Conservation (phyloP, 164 flowering plant species). For the Buxus sempervirens region DNA sequence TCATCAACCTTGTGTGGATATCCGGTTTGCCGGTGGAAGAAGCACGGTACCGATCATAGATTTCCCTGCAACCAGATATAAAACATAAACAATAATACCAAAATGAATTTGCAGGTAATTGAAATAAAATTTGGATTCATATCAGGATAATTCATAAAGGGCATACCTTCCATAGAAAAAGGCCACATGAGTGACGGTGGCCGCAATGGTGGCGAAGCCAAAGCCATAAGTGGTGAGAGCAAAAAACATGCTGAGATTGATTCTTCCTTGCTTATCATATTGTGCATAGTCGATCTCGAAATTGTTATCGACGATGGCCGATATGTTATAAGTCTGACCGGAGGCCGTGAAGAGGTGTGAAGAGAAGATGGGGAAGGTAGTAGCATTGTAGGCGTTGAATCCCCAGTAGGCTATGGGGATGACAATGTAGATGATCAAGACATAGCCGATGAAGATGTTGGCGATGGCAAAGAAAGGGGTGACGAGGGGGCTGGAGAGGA, state of each 20-base stretch:
- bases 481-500: slow-evolving; percentile 42
- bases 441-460: slow-evolving; percentile 38
- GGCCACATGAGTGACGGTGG: slow-evolving; percentile 56
- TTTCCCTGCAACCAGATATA: slow-evolving; percentile 34
- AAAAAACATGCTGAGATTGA: slow-evolving; percentile 48
- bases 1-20: slow-evolving; percentile 82
- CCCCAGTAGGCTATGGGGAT: slow-evolving; percentile 48
- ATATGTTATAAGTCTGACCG: slow-evolving; percentile 35
- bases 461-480: slow-evolving; percentile 41
- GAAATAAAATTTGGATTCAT: no score
- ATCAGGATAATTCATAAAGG: no score
- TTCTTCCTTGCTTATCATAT: slow-evolving; percentile 34
- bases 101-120: neutral
- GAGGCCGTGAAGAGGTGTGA: slow-evolving; percentile 33
- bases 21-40: slow-evolving; percentile 48
- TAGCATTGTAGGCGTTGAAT: slow-evolving; percentile 30
- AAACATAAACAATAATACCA: neutral
- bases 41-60: slow-evolving; percentile 27
- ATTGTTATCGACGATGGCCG: slow-evolving; percentile 40
- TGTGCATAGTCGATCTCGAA: slow-evolving; percentile 39
- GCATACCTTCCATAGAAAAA: slow-evolving; percentile 65
- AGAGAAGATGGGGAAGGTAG: slow-evolving; percentile 41
- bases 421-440: slow-evolving; percentile 27
- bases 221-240: slow-evolving; percentile 54
- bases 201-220: slow-evolving; percentile 53